A percentile compares a stretch with the other conserved stretches of the same genome.
These are phyloP conservation scores for Gossypium trilobum DNA, from an alignment of 441 rosid species.

Conservation along the genomic window DNA sequence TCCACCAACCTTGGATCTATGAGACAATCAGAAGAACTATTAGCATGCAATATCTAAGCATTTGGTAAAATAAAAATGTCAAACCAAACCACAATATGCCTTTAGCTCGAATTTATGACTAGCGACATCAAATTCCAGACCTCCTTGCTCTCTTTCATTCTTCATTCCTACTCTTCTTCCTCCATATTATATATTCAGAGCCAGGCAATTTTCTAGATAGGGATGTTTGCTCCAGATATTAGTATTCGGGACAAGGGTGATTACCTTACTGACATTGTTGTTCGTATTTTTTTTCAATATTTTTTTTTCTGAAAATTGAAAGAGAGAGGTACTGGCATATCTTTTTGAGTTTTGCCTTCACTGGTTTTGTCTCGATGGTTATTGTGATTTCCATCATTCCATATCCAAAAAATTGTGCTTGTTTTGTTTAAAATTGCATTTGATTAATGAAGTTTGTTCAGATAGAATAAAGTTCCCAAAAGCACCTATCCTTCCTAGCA, in stretches of 20 bases:
- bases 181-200: neutral
- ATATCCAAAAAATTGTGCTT: neutral
- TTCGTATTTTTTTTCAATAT: neutral
- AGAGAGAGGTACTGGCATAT: neutral
- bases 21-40: constrained; percentile 14
- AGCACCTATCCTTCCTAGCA: neutral
- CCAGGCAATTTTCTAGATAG: neutral
- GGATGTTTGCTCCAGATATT: neutral
- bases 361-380: neutral
- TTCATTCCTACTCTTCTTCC: neutral
- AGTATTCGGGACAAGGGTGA: neutral
- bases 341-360: neutral
- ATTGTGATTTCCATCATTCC: neutral
- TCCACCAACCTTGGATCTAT: constrained; percentile 89
- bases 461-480: neutral
- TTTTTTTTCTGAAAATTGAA: neutral
- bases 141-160: neutral
- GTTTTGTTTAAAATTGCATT: neutral
- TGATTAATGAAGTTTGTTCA: neutral
- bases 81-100: neutral
- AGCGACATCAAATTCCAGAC: neutral
- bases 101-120: neutral
- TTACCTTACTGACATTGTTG: neutral
- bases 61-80: neutral
- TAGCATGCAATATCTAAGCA: constrained; percentile 4